Base-by-base conservation (phyloP, 108 stramenopile genomes). In the Cyclotella distinguenda region DNA sequence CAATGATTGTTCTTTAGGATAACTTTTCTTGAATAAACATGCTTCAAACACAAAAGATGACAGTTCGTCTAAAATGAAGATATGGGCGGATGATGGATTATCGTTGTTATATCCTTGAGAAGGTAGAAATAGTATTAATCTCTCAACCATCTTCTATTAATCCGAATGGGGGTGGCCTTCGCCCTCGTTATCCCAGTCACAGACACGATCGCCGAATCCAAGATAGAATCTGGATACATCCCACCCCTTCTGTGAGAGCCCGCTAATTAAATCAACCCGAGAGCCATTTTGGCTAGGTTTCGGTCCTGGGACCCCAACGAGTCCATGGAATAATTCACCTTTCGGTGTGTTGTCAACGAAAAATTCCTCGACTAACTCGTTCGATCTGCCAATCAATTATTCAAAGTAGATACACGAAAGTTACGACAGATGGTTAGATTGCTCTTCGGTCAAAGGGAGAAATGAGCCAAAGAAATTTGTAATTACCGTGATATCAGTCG, bases 191-290 rank as follows among this genome's bases (percentile, higher is more conserved):
- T 53, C 65, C 76, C 76, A 77, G 50, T 78, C 66, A 30, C 56
- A 39, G 50, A 67, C 43, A 56, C 81, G 69, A 35, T 21, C 43
- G 13, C 72, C 52, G 77, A 86, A 91, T 18, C 90, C 90, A 16
- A 91, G 59, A 53, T 91, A 88, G 31, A 88, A 70, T 38, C 87
- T 66, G 16, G 82, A 31, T 36, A 82, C 52, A 57, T 88, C 87
- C 90, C 90, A 91, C 3, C 86, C 87, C 35, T 69, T 82, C 3
- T 44, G 35, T 6, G 70, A 49, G 30, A 91, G 70, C 27, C 28
- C 15, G 22, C 34, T 30, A 21, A 50, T 32, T 21, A 60, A 43
- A 33, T n/a, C n/a, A n/a, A n/a, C n/a, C n/a, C n/a, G n/a, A n/a
- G n/a, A n/a, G n/a, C n/a, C n/a, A n/a, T n/a, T n/a, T n/a, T n/a